phyloP scores from a whole-genome alignment of 2,329 filamentous ascomycete genomes.

The Helicocarpus griseus region DNA sequence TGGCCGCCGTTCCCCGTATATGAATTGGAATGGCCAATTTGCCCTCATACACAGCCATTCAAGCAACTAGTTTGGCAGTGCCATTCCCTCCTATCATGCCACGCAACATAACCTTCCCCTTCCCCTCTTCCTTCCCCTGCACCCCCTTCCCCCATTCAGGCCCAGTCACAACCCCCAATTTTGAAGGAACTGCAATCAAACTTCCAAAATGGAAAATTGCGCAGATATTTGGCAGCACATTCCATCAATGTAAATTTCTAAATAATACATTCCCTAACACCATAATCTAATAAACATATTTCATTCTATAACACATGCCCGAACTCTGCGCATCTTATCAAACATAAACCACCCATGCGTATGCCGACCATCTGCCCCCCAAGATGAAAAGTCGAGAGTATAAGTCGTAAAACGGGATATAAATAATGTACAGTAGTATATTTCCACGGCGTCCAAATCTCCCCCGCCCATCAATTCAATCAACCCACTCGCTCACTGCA shows the following conservation, averaged over 20 bases:
- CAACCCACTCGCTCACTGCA: conserved; percentile 5
- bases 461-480: no score
- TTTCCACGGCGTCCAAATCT: no score
- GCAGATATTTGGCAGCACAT: neutral
- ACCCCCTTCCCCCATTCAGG: no score
- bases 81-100: neutral
- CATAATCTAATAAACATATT: neutral
- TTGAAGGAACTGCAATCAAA: no score
- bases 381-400: neutral
- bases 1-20: neutral
- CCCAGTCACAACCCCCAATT: no score
- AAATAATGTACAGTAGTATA: neutral
- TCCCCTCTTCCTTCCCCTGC: no score
- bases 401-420: neutral
- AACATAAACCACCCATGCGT: no score
- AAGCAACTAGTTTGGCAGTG: neutral
- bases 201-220: neutral
- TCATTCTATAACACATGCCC: neutral
- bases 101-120: no score
- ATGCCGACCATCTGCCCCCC: no score
- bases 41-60: neutral
- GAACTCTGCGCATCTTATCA: no score
- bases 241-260: neutral
- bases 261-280: neutral
- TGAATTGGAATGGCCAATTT: neutral